phyloP scores from a whole-genome alignment of 1,284 basidiomycete species.

The Blastosporella zonata region DNA sequence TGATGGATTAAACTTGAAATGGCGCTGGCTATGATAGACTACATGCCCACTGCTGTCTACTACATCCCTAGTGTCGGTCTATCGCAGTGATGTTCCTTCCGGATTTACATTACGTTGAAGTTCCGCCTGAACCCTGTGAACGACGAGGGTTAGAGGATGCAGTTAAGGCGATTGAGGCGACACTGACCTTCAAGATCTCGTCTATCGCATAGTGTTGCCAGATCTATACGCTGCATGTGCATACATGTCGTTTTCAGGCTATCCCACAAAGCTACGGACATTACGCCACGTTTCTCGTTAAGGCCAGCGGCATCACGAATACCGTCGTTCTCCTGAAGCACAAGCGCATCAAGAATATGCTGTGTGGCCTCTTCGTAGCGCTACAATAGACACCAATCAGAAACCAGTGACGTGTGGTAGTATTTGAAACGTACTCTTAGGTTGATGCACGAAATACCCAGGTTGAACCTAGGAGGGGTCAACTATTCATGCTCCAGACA shows the following conservation, averaged over 20 bases:
- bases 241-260: slow-evolving; percentile 78
- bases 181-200: slow-evolving; percentile 67
- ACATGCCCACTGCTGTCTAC: not conserved
- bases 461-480: slow-evolving; percentile 71
- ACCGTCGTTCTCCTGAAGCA: slow-evolving; percentile 81
- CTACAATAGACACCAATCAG: slow-evolving; percentile 32
- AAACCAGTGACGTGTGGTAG: not conserved
- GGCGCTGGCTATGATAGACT: not conserved
- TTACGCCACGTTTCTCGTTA: slow-evolving; percentile 65
- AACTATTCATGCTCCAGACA: slow-evolving; percentile 10
- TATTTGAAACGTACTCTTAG: slow-evolving; percentile 54
- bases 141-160: not conserved
- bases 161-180: not conserved
- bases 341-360: slow-evolving; percentile 82
- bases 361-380: slow-evolving; percentile 82
- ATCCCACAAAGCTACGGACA: slow-evolving; percentile 79
- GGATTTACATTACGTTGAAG: slow-evolving; percentile 20
- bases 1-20: too few species aligned
- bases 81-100: not conserved
- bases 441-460: slow-evolving; percentile 90
- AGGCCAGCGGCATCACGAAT: slow-evolving; percentile 44
- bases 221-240: slow-evolving; percentile 71
- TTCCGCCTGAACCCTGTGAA: slow-evolving; percentile 33
- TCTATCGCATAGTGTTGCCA: slow-evolving; percentile 68
- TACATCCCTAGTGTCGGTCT: too few species aligned